Percentiles rank a stretch among this genome's conserved stretches.
Conservation (phyloP, 208 protist species). For the Strigomonas culicis region DNA sequence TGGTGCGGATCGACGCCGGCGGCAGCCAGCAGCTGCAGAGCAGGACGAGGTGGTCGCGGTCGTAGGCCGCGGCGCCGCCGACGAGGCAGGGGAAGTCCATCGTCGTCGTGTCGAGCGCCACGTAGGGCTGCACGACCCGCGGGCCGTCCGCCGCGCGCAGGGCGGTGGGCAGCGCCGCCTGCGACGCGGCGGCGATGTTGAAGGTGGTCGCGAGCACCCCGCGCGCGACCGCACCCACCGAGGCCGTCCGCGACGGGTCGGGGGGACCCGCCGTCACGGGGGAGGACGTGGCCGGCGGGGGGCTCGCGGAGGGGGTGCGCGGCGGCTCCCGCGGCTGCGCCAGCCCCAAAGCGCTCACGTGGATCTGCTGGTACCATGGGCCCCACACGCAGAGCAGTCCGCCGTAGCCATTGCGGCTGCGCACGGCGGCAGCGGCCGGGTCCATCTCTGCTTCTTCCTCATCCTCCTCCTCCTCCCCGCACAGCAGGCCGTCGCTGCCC, state of each 20-base stretch:
- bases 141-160: background rate
- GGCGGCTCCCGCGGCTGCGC: background rate
- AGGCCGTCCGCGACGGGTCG: too few species aligned
- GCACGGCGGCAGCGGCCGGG: background rate
- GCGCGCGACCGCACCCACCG: too few species aligned
- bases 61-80: too few species aligned
- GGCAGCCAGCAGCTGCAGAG: slow-evolving; percentile 30
- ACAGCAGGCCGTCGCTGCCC: background rate
- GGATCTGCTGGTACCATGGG: slow-evolving; percentile 4
- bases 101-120: slow-evolving; percentile 12
- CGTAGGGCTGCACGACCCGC: background rate
- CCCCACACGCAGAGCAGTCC: background rate
- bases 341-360: background rate
- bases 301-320: too few species aligned
- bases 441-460: background rate
- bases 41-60: too few species aligned
- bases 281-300: too few species aligned
- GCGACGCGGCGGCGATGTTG: too few species aligned
- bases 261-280: too few species aligned
- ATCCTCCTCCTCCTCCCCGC: background rate
- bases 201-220: too few species aligned
- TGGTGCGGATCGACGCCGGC: slow-evolving; percentile 22
- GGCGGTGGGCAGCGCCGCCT: too few species aligned
- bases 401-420: background rate
- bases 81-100: slow-evolving; percentile 5